Evolutionary conservation across 768 basidiomycete genomes (phyloP), one percentile per base, ranked within the genome.

Genomic region (Suillus subaureus): DNA sequence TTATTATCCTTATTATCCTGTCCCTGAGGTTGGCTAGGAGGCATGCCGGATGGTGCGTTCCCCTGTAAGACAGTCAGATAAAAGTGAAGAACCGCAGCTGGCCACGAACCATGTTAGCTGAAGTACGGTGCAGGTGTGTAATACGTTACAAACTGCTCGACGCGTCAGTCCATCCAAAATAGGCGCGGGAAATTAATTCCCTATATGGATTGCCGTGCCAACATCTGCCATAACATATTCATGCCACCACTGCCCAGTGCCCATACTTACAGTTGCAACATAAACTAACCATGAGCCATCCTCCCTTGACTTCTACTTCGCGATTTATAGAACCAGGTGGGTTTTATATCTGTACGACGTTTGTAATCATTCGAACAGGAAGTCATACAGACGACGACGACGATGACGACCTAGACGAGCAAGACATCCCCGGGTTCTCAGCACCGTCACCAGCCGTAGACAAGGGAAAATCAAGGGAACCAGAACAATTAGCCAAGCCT

Each of bases 311-410:
- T 16, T 84, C 88, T 18, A 84, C 80, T 63, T 89, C 91, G 7
- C 91, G 89, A 71, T 94, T 91, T 70, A 93, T 94, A 68, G 90
- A 90, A 81, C 89, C 91, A 73, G 92, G 92, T 86, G 66, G 64
- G 76, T 72, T n/a, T 23, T 31, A 40, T 6, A 28, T 15, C 18
- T 15, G 3, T 28, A 13, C 37, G 13, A 12, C 37, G 13, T 52
- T 26, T 28, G 16, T 51, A 7, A 40, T 70, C 51, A 75, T 62
- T 35, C n/a, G 52, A 37, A 45, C 63, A 65, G 11, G 31, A 42
- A 43, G 33, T 42, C 45, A 37, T 21, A 45, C 63, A 77, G 91
- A 93, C 70, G 57, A 58, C 3, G 90, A 92, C 66, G 92, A 93
- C 51, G 40, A 42, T 7, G 93, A 93, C 68, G 93, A 95, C 75